Percentiles rank a stretch among this genome's conserved stretches.
These are phyloP conservation scores for Boletus sp. DNA, from an alignment of 768 basidiomycete genomes.

Conservation along the genomic window DNA sequence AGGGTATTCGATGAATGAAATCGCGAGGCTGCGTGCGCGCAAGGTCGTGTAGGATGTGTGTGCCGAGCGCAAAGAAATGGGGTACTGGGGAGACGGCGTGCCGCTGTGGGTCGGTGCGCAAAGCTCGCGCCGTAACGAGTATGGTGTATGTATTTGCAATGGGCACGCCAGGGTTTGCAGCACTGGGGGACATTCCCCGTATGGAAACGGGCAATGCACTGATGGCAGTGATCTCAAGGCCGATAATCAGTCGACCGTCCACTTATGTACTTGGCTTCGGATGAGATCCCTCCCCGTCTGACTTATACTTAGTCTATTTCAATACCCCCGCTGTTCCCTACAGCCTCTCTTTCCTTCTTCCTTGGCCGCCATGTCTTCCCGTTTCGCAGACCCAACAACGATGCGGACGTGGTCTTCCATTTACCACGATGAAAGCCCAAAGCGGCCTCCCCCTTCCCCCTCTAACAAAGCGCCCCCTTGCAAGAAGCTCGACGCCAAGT, in stretches of 20 bases:
- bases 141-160: conserved; percentile 28
- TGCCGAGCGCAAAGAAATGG: conserved; percentile 18
- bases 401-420: conserved; percentile 32
- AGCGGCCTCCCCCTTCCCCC: conserved; percentile 32
- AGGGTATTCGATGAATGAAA: conserved; percentile 39
- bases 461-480: conserved; percentile 29
- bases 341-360: conserved; percentile 2
- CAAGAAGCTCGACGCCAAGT: conserved; percentile 32
- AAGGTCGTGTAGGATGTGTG: conserved; percentile 37
- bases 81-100: conserved; percentile 9
- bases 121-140: conserved; percentile 5
- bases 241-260: conserved; percentile 32
- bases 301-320: conserved; percentile 30
- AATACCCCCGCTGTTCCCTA: conserved; percentile 11
- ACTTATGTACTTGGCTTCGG: conserved; percentile 29
- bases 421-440: conserved; percentile 26
- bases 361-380: conserved; percentile 24
- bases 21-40: conserved; percentile 41
- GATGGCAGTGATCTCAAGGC: conserved; percentile 22
- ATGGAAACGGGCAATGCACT: conserved; percentile 25
- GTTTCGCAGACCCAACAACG: conserved; percentile 25
- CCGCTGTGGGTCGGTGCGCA: conserved; percentile 28
- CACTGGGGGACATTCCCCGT: conserved; percentile 12
- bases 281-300: conserved; percentile 22
- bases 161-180: conserved; percentile 18